phyloP scores from a whole-genome alignment of 768 basidiomycete species.

The Ramaria sp. region DNA sequence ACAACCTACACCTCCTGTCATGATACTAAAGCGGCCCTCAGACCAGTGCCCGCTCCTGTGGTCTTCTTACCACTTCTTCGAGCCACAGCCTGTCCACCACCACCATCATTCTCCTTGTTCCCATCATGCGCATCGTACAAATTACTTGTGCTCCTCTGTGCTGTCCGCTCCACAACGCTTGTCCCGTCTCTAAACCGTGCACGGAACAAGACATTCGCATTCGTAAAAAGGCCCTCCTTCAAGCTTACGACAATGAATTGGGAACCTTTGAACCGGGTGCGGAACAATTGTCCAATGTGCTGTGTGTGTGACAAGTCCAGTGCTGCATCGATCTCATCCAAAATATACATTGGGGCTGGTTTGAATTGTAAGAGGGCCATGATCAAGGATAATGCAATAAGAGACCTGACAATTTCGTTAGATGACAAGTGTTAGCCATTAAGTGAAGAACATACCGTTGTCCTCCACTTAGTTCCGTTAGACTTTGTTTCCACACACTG shows the following conservation, averaged over 20 bases:
- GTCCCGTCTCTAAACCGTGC: constrained; percentile 93
- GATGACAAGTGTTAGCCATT: neutral
- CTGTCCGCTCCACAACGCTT: constrained; percentile 76
- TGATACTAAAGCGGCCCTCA: neutral
- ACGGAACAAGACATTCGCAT: constrained; percentile 92
- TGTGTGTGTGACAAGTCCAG: constrained; percentile 94
- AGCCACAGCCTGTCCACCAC: neutral
- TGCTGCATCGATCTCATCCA: constrained; percentile 98
- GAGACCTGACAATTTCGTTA: constrained; percentile 44
- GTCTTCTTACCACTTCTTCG: neutral
- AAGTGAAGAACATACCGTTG: constrained; percentile 57
- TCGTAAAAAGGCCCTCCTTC: constrained; percentile 95
- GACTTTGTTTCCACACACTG: constrained; percentile 92
- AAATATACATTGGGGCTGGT: constrained; percentile 97
- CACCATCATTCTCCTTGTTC: constrained; percentile 6
- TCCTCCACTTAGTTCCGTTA: constrained; percentile 95
- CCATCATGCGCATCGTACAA: constrained; percentile 20
- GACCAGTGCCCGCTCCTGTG: neutral
- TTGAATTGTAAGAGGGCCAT: constrained; percentile 99
- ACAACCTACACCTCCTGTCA: neutral
- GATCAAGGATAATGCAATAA: constrained; percentile 95
- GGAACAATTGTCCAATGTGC: constrained; percentile 97
- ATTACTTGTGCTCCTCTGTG: constrained; percentile 45
- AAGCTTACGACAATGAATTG: constrained; percentile 97
- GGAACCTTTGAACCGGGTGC: constrained; percentile 91